Conservation (phyloP, 192 early-diverging fungal species). For the Dissophora ornata region DNA sequence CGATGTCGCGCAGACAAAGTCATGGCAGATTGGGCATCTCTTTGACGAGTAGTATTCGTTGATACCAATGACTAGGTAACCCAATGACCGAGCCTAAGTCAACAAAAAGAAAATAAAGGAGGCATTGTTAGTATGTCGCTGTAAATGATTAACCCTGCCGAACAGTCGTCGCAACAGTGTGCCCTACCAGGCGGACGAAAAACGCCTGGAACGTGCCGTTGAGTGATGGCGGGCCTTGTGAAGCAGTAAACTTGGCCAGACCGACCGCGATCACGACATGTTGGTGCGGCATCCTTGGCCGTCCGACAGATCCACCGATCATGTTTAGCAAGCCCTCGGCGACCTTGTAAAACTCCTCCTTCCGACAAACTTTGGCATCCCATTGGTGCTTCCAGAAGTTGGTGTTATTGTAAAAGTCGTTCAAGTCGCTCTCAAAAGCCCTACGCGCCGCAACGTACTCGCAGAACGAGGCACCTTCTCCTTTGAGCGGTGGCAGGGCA, state of each 20-base stretch:
- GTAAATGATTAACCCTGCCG: not conserved
- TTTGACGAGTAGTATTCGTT: not conserved
- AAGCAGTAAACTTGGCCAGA: constrained; percentile 8
- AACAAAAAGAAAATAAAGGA: not conserved
- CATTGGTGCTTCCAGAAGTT: constrained; percentile 6
- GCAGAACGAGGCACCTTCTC: not conserved
- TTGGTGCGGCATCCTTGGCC: not conserved
- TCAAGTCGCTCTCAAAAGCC: not conserved
- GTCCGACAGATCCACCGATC: constrained; percentile 5
- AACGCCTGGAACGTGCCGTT: constrained; percentile 6
- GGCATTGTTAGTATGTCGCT: not conserved
- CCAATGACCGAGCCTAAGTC: constrained; percentile 18
- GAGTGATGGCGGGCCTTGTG: constrained; percentile 1
- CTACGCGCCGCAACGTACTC: constrained; percentile 8
- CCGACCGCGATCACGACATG: constrained; percentile 5
- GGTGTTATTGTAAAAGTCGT: constrained; percentile 12
- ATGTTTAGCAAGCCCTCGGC: constrained; percentile 6
- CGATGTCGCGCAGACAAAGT: constrained; percentile 8
- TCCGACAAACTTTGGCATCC: not conserved
- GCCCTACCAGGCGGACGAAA: constrained; percentile 12
- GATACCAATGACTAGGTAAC: constrained; percentile 6
- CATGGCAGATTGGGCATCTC: constrained; percentile 3
- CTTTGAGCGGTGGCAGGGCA: constrained; percentile 2
- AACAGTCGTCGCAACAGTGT: constrained; percentile 4
- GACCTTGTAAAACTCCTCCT: constrained; percentile 8